A percentile compares a stretch with the other conserved stretches of the same genome.
Evolutionary conservation across 176 grass and related monocot genomes (phyloP).

Genomic region (Phoenix roebelenii): DNA sequence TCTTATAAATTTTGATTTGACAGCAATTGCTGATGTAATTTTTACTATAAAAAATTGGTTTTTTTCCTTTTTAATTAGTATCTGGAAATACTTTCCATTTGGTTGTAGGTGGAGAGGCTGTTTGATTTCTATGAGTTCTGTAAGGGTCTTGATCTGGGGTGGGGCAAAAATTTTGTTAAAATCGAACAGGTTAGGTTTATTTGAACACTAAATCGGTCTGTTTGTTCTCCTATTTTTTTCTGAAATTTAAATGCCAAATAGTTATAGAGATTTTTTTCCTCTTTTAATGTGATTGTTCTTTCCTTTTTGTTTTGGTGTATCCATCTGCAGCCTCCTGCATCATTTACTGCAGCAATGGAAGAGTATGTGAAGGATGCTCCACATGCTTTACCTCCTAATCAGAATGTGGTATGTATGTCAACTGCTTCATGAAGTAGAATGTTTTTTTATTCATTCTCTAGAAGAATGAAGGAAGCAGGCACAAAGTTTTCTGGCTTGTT

Average conservation of each 20-base stretch:
- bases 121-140: constrained; percentile 40
- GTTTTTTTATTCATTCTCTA: not conserved
- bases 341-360: constrained; percentile 30
- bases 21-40: not conserved
- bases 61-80: constrained; percentile 2
- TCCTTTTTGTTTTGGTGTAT: constrained; percentile 8
- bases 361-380: constrained; percentile 26
- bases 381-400: not conserved
- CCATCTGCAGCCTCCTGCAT: constrained; percentile 36
- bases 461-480: too few species aligned
- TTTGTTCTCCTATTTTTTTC: too few species aligned
- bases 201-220: too few species aligned
- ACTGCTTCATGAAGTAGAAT: not conserved
- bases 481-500: too few species aligned
- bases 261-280: not conserved
- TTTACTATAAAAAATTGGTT: not conserved
- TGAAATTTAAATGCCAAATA: too few species aligned
- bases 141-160: constrained; percentile 22
- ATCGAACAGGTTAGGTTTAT: constrained; percentile 30
- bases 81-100: constrained; percentile 1
- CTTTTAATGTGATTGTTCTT: not conserved
- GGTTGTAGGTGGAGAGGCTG: constrained; percentile 23
- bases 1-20: too few species aligned
- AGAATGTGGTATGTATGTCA: constrained; percentile 4
- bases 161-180: constrained; percentile 20